Evolutionary conservation across 192 early-diverging fungal genomes (phyloP).

Genomic region (Diversispora eburnea): DNA sequence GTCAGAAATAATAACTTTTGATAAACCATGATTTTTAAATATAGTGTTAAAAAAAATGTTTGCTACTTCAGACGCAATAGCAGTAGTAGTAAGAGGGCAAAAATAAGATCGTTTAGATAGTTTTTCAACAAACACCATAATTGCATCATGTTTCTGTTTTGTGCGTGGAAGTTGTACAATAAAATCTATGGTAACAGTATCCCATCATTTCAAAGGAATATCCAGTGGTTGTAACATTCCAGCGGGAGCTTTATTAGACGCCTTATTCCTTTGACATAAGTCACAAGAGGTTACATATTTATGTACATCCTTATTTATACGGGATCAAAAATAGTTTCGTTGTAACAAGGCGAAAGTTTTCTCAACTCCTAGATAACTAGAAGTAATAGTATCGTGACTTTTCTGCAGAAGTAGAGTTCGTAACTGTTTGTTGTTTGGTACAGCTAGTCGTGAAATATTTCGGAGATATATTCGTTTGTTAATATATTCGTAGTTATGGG

Average conservation of each 20-base stretch:
- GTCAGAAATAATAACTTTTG: conserved; percentile 44
- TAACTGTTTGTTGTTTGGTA: no score
- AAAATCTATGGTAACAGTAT: conserved; percentile 41
- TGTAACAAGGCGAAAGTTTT: no score
- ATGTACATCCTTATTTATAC: conserved; percentile 8
- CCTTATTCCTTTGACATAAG: conserved; percentile 33
- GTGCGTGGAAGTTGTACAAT: conserved; percentile 28
- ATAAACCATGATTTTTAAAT: conserved; percentile 37
- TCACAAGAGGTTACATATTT: conserved; percentile 27
- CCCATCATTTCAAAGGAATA: conserved; percentile 34
- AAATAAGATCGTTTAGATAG: conserved; percentile 39
- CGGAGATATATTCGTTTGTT: no score
- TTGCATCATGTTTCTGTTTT: conserved; percentile 29
- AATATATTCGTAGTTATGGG: no score
- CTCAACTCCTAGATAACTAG: no score
- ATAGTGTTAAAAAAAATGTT: conserved; percentile 27
- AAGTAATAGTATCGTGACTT: no score
- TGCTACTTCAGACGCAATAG: conserved; percentile 19
- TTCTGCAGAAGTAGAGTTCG: no score
- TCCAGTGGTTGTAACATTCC: conserved; percentile 33
- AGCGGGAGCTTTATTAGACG: conserved; percentile 18
- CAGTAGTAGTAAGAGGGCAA: neutral
- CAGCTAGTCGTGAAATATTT: no score
- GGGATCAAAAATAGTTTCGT: conserved; percentile 3
- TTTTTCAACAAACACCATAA: conserved; percentile 43